Evolutionary conservation across 805 yeast genomes (phyloP), one percentile per base, ranked within the genome.

Genomic region (Komagataella kurtzmanii): DNA sequence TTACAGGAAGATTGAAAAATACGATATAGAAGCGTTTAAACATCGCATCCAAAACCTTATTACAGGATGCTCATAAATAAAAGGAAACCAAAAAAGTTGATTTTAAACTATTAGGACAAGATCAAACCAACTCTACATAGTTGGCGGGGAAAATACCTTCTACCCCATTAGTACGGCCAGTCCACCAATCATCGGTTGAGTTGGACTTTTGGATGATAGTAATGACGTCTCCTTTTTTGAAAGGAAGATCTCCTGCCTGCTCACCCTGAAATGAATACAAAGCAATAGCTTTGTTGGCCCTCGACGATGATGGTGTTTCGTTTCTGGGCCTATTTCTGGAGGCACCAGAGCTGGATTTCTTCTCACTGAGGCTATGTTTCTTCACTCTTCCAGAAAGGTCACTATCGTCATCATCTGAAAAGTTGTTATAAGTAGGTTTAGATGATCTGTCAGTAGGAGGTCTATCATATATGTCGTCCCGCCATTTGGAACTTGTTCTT

Each of bases 111-210:
- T 43, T 43, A 43, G 17, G 23, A 44, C 23, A 21, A 24, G 36
- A 36, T 59, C 62, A 83, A 51, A 81, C 77, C 59, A 90, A 67
- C 63, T 90, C 95, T 46, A 91, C 97, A 63, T 91, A 91, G 65
- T 91, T 91, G 2, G 99, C 99, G 7, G 99, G 99, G 76, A 91
- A 91, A 19, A 90, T 90, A 46, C 99, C 99, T 59, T 87, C 88
- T 55, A 69, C 69, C 10, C 95, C 91, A 58, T 85, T 86, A 51
- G 81, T 71, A 63, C 85, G 81, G 24, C 99, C 99, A 0, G 97
- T 88, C 99, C 99, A 93, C 99, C 99, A 93, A 65, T 93, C 98
- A 65, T 93, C 96, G 49, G 81, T 79, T 12, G 96, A 84, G 7
- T 85, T 90, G 7, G 93, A 81, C 66, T 86, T 88, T 66, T 89